These are phyloP conservation scores for Puya raimondii DNA, from an alignment of 176 grass and related monocot genomes.

Conservation along the genomic window DNA sequence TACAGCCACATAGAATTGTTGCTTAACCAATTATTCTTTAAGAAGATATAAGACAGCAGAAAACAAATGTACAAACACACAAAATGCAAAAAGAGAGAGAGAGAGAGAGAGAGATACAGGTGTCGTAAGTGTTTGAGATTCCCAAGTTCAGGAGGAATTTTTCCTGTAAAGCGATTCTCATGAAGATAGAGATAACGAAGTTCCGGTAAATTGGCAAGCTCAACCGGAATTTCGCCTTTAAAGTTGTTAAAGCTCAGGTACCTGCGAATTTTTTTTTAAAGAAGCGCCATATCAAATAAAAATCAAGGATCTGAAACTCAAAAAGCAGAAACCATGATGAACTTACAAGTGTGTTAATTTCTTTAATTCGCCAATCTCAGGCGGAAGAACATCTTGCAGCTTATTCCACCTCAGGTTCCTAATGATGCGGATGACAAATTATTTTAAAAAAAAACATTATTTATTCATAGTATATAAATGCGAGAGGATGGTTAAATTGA, in stretches of 20 bases:
- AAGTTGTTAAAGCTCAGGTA: conserved; percentile 97
- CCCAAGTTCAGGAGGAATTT: conserved; percentile 69
- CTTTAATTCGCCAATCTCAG: conserved; percentile 90
- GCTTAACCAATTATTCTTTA: no score
- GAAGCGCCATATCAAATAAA: conserved; percentile 3
- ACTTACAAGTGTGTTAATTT: conserved; percentile 85
- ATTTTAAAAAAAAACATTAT: not conserved
- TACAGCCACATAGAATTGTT: no score
- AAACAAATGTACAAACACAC: no score
- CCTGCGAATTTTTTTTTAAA: conserved; percentile 39
- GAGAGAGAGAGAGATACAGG: conserved; percentile 48
- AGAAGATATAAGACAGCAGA: no score
- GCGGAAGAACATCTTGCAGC: conserved; percentile 82
- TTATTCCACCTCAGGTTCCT: conserved; percentile 99
- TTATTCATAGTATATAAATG: no score
- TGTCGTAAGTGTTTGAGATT: conserved; percentile 75
- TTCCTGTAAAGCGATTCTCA: conserved; percentile 67
- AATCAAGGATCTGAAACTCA: conserved; percentile 3
- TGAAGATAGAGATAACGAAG: conserved; percentile 86
- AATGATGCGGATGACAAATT: conserved; percentile 12
- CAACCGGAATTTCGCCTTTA: conserved; percentile 89
- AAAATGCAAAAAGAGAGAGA: not conserved
- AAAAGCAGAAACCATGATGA: conserved; percentile 6
- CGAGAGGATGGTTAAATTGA: no score
- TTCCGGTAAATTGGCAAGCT: conserved; percentile 82